phyloP scores from a whole-genome alignment of 2,329 filamentous ascomycete species.

The Coniochaeta hoffmannii region DNA sequence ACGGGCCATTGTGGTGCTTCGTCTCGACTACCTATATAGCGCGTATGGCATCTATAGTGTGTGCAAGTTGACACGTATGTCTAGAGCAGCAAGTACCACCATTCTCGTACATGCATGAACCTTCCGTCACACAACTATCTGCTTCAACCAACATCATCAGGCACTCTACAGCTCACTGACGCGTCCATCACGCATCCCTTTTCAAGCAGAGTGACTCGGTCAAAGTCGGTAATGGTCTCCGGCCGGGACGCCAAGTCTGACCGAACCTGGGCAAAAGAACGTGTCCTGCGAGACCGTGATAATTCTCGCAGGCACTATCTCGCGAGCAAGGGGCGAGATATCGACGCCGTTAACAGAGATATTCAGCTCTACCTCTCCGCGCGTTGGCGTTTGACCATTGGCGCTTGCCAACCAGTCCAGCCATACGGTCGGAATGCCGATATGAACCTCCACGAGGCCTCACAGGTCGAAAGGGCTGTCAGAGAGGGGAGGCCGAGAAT shows the following conservation, averaged over 20 bases:
- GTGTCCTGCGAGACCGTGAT: conserved; percentile 41
- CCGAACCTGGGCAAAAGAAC: conserved; percentile 36
- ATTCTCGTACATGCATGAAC: no score
- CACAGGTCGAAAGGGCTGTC: conserved; percentile 1
- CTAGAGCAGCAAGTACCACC: no score
- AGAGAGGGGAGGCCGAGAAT: conserved; percentile 1
- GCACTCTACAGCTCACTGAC: not conserved
- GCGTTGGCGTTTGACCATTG: not conserved
- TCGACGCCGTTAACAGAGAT: conserved; percentile 37
- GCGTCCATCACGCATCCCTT: not conserved
- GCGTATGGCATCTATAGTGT: no score
- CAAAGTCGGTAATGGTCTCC: conserved; percentile 38
- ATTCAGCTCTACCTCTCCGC: no score
- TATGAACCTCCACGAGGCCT: not conserved
- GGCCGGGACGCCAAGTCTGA: conserved; percentile 29
- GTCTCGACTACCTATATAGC: no score
- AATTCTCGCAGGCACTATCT: conserved; percentile 19
- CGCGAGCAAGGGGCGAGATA: conserved; percentile 11
- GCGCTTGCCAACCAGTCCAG: conserved; percentile 5
- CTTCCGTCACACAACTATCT: conserved; percentile 1
- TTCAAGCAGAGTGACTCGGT: conserved; percentile 39
- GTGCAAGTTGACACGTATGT: no score
- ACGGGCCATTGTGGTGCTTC: no score
- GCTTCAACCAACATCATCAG: not conserved
- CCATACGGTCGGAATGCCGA: conserved; percentile 5